phyloP scores from a whole-genome alignment of 192 early-diverging fungal genomes.

The Coemansia sp. region DNA sequence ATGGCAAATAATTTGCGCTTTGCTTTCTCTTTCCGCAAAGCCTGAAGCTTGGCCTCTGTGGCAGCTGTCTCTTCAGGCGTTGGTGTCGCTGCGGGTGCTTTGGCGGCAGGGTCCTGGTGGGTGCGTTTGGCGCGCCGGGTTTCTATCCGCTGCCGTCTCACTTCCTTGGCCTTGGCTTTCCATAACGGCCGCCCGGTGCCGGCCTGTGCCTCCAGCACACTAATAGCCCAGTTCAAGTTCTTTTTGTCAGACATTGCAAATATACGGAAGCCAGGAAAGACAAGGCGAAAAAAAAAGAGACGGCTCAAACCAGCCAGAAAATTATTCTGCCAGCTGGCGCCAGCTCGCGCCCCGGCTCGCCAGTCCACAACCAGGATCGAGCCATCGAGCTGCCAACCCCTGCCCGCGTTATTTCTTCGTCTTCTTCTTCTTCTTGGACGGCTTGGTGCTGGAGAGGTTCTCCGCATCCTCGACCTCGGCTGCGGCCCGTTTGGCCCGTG shows the following conservation, averaged over 20 bases:
- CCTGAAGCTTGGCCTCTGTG: slow-evolving; percentile 1
- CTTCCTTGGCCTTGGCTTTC: slow-evolving; percentile 18
- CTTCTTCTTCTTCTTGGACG: too few relatives aligned
- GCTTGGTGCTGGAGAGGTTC: too few relatives aligned
- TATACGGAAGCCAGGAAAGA: not conserved
- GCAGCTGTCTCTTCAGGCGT: not conserved
- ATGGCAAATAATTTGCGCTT: not conserved
- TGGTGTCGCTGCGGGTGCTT: too few relatives aligned
- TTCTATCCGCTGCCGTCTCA: slow-evolving; percentile 9
- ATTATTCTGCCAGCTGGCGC: too few relatives aligned
- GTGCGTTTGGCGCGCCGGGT: slow-evolving; percentile 6
- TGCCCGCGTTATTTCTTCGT: too few relatives aligned
- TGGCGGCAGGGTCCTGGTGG: not conserved
- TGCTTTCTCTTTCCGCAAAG: slow-evolving; percentile 13
- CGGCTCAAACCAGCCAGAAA: too few relatives aligned
- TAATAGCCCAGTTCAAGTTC: slow-evolving; percentile 26
- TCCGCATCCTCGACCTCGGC: too few relatives aligned
- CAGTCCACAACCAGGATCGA: too few relatives aligned
- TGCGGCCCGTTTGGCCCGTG: too few relatives aligned
- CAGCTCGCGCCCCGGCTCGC: too few relatives aligned
- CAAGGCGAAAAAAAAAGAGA: not conserved
- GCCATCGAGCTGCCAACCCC: too few relatives aligned
- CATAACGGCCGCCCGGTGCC: slow-evolving; percentile 12
- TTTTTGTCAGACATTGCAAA: slow-evolving; percentile 10
- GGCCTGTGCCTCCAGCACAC: slow-evolving; percentile 19